Evolutionary conservation across 1,139 yeast genomes (phyloP), one percentile per base, ranked within the genome.

Genomic region (Magnusiomyces fungicola): DNA sequence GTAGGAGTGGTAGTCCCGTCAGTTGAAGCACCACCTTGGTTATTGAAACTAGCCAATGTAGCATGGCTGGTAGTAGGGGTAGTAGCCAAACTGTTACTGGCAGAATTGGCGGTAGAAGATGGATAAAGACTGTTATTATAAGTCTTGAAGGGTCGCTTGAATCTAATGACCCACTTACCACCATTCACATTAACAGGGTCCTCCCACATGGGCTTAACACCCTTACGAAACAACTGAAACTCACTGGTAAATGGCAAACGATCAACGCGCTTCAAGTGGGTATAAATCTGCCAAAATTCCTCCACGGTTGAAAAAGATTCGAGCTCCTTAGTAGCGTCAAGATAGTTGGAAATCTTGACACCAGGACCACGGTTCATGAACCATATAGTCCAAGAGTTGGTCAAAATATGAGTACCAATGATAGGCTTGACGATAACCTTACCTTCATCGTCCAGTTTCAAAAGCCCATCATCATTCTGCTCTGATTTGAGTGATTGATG

Each of bases 191-290:
- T 81, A 50, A 73, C 69, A 1, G 86, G 83, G 60, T 81, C 87
- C 61, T 81, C 87, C 85, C 87, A 81, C 51, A 80, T 78, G 19
- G 88, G 88, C 58, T 76, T 77, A 42, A 81, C 75, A 1, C 85
- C 85, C 43, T 76, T 70, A 57, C 80, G 78, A 66, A 82, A 81
- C 16, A 81, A 64, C 54, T 80, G 78, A 55, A 77, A 71, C 61
- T 80, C 85, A 38, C 81, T 72, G 25, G 83, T 82, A 51, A 71
- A 69, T 18, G 75, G 72, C 51, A 80, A 68, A 47, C 73, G 74
- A 56, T 69, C 70, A 1, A 79, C 69, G 40, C 72, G 71, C 53
- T 74, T 73, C 54, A 81, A 65, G 32, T 72, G 70, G 16, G 75
- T 60, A 52, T 80, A 65, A 48, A 78, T 64, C 51, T 71, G 65